A percentile compares a stretch with the other conserved stretches of the same genome.
phyloP scores from a whole-genome alignment of 1,284 basidiomycete genomes.

The Rhodotorula sp. region DNA sequence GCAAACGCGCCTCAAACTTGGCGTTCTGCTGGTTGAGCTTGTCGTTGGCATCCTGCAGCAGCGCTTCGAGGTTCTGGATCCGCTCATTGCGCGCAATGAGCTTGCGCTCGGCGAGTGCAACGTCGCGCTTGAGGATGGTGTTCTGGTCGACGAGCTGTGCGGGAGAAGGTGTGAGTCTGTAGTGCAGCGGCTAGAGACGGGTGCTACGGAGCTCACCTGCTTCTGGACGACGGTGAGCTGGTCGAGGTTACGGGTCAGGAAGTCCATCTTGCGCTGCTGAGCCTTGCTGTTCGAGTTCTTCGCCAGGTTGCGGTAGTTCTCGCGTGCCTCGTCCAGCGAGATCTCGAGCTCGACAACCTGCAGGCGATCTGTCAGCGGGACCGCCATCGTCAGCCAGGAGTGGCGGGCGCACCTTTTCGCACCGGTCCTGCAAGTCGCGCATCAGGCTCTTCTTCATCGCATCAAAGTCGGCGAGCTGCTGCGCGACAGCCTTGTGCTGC shows the following conservation, averaged over 20 bases:
- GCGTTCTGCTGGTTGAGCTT: constrained; percentile 86
- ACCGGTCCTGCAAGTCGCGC: constrained; percentile 97
- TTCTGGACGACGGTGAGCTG: constrained; percentile 95
- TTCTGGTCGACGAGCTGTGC: constrained; percentile 95
- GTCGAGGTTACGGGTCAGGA: constrained; percentile 95
- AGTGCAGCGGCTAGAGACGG: too few species aligned
- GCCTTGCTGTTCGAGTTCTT: constrained; percentile 96
- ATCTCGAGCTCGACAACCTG: constrained; percentile 99
- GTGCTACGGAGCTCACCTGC: constrained; percentile 59
- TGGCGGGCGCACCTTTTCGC: constrained; percentile 75
- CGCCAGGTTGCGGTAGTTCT: constrained; percentile 98
- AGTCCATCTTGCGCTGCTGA: constrained; percentile 99
- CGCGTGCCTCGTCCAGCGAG: constrained; percentile 96
- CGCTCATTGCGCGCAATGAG: constrained; percentile 93
- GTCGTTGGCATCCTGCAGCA: constrained; percentile 89
- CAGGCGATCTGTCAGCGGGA: background rate
- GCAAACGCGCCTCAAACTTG: constrained; percentile 90
- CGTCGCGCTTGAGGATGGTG: constrained; percentile 94
- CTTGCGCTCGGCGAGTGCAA: constrained; percentile 94
- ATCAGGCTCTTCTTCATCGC: constrained; percentile 98
- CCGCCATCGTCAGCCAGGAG: constrained; percentile 25
- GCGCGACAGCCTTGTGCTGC: constrained; percentile 92
- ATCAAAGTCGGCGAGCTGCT: constrained; percentile 97
- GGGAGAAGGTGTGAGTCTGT: constrained; percentile 1
- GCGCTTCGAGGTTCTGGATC: constrained; percentile 89